These are phyloP conservation scores for Lactuca saligna DNA, from an alignment of 129 eudicot genomes.

Conservation along the genomic window DNA sequence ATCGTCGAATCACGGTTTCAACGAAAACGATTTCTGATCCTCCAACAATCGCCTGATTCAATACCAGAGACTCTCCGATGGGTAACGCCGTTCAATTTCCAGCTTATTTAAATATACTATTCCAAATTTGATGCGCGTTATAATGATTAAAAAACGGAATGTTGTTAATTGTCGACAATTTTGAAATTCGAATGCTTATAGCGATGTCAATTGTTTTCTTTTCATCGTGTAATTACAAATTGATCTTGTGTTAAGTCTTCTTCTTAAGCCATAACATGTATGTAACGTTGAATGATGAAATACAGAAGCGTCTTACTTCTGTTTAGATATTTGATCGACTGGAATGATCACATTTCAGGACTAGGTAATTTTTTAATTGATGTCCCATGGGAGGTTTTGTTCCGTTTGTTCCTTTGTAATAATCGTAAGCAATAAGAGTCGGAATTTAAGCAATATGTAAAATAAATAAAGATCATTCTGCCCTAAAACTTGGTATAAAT, in stretches of 20 bases:
- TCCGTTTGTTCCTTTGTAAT: neutral
- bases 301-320: neutral
- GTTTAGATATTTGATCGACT: neutral
- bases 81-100: conserved; percentile 25
- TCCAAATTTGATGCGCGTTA: neutral
- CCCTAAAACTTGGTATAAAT: neutral
- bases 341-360: conserved; percentile 8
- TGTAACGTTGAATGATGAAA: neutral
- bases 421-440: neutral
- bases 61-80: conserved; percentile 10
- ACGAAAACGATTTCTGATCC: conserved; percentile 17
- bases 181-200: neutral
- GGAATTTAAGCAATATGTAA: neutral
- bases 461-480: neutral
- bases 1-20: conserved; percentile 6
- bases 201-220: neutral
- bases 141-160: neutral
- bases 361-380: neutral
- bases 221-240: neutral
- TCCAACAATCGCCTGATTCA: conserved; percentile 19
- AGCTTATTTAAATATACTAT: conserved; percentile 7
- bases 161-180: neutral
- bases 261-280: neutral
- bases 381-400: neutral
- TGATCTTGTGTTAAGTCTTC: neutral